Conservation (phyloP, 2,329 filamentous ascomycete species). For the Aspergillus sp. region DNA sequence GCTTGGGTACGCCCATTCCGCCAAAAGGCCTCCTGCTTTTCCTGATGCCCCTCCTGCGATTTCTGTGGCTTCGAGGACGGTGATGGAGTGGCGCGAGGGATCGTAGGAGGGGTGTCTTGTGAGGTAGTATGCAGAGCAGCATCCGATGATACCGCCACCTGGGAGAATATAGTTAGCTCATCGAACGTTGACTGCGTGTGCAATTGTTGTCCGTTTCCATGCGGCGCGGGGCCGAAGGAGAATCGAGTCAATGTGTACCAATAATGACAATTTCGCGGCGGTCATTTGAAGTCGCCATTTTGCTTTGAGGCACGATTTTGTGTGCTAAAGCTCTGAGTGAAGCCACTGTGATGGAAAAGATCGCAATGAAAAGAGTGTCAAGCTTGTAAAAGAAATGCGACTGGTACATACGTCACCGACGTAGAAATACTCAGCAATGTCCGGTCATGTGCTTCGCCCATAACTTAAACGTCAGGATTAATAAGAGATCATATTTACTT, state of each 20-base stretch:
- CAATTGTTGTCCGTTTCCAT: not conserved
- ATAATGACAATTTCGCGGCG: conserved; percentile 36
- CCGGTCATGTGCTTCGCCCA: conserved; percentile 21
- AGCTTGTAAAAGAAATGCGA: conserved; percentile 2
- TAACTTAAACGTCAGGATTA: not conserved
- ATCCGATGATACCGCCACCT: conserved; percentile 92
- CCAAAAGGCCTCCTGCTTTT: conserved; percentile 87
- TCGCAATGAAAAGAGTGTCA: not conserved
- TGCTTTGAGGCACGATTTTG: conserved; percentile 14
- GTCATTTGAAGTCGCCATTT: conserved; percentile 24
- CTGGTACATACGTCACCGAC: conserved; percentile 23
- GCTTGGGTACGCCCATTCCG: conserved; percentile 81
- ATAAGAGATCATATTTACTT: not conserved
- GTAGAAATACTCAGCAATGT: not conserved
- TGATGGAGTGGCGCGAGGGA: conserved; percentile 67
- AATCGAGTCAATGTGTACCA: conserved; percentile 21
- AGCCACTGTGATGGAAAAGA: conserved; percentile 16
- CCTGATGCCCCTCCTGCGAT: conserved; percentile 90
- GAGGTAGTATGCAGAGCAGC: conserved; percentile 83
- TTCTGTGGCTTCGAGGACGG: conserved; percentile 74
- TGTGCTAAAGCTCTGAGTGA: conserved; percentile 11
- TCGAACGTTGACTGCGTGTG: conserved; percentile 1
- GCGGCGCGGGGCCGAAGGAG: conserved; percentile 16
- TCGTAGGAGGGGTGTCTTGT: conserved; percentile 79
- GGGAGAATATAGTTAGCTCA: conserved; percentile 7